phyloP scores from a whole-genome alignment of 352 stramenopile species.

The Globisporangium okanoganense region DNA sequence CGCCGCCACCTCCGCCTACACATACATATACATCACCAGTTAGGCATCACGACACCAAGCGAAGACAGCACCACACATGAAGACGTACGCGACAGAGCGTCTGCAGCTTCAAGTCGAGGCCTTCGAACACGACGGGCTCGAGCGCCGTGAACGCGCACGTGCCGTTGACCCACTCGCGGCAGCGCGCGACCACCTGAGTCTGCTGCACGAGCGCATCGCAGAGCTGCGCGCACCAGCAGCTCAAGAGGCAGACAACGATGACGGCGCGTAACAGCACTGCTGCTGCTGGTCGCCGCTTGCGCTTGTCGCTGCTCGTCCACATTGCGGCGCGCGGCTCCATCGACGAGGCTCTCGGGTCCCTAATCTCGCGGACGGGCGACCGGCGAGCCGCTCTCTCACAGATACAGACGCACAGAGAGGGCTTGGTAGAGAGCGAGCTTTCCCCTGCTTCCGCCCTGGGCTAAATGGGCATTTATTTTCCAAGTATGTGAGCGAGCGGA shows the following conservation, averaged over 20 bases:
- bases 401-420: neutral
- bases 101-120: slow-evolving; percentile 47
- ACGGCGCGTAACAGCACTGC: neutral
- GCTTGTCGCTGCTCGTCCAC: slow-evolving; percentile 21
- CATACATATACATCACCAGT: neutral
- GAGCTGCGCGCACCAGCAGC: neutral
- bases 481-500: neutral
- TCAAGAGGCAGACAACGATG: neutral
- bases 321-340: slow-evolving; percentile 9
- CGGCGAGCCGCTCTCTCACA: neutral
- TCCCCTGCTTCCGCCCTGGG: neutral
- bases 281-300: slow-evolving; percentile 10
- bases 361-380: neutral
- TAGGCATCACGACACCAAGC: too few relatives aligned
- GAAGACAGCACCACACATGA: neutral
- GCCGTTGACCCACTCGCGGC: slow-evolving; percentile 42
- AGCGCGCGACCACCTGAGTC: slow-evolving; percentile 56
- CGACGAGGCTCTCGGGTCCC: slow-evolving; percentile 2
- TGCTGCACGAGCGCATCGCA: slow-evolving; percentile 45
- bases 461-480: slow-evolving; percentile 6
- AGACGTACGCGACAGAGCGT: slow-evolving; percentile 65
- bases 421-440: neutral
- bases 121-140: slow-evolving; percentile 40
- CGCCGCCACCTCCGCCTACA: slow-evolving; percentile 64
- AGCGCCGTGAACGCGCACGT: slow-evolving; percentile 49